A percentile compares a stretch with the other conserved stretches of the same genome.
phyloP scores from a whole-genome alignment of 768 basidiomycete species.

The Nevesoporus exiguus region DNA sequence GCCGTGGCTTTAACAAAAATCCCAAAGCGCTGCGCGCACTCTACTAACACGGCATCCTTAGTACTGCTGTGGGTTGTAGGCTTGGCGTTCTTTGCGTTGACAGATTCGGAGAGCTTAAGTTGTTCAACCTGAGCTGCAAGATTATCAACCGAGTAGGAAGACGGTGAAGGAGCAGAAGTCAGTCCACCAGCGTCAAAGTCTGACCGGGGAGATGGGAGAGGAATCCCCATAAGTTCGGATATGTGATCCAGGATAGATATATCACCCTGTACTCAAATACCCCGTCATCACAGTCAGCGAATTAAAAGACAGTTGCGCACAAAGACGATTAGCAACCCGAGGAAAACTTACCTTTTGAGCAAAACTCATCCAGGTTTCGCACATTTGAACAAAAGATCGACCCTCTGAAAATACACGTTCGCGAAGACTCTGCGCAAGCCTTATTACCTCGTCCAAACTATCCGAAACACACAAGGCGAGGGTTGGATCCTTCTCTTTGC shows the following conservation, averaged over 20 bases:
- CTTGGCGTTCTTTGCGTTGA: neutral
- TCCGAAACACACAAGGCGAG: constrained; percentile 38
- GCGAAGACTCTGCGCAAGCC: constrained; percentile 37
- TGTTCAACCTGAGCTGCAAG: constrained; percentile 16
- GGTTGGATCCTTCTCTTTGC: constrained; percentile 26
- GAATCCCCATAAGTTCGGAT: constrained; percentile 36
- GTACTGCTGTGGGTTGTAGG: neutral
- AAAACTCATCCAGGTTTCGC: constrained; percentile 69
- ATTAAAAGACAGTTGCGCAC: neutral
- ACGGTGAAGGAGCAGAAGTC: neutral
- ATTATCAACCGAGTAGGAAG: constrained; percentile 16
- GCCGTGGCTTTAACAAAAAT: constrained; percentile 45
- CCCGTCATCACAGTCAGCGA: neutral
- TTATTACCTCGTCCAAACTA: constrained; percentile 44
- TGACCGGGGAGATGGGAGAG: constrained; percentile 5
- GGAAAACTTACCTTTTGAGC: constrained; percentile 53
- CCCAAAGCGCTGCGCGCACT: constrained; percentile 41
- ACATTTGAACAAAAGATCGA: constrained; percentile 55
- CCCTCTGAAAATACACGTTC: constrained; percentile 43
- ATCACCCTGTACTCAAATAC: constrained; percentile 41
- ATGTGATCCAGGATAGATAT: constrained; percentile 47
- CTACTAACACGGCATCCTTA: constrained; percentile 24
- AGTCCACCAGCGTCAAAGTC: neutral
- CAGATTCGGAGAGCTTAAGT: constrained; percentile 19
- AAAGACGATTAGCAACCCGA: neutral